Percentiles rank a stretch among this genome's conserved stretches.
phyloP scores from a whole-genome alignment of 1,284 basidiomycete species.

The Schizophyllum amplum region DNA sequence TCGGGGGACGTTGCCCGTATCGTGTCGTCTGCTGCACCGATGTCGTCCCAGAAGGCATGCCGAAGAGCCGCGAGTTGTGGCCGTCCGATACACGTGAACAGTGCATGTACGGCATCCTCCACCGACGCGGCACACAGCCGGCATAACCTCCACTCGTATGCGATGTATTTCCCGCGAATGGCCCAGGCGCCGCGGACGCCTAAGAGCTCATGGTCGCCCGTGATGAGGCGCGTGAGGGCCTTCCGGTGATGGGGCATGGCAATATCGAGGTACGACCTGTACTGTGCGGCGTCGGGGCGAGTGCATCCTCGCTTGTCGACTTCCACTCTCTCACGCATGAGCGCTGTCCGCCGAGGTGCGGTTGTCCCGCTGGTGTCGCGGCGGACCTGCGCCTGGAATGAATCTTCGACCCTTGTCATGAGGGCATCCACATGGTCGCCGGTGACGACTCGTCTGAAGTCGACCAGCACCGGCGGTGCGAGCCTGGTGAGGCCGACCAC shows the following conservation, averaged over 20 bases:
- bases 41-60: background rate
- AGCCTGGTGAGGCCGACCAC: background rate
- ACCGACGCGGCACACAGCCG: background rate
- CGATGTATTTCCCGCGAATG: background rate
- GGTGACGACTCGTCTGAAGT: background rate
- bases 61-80: background rate
- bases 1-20: background rate
- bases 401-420: background rate
- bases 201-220: constrained; percentile 2
- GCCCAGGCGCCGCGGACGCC: background rate
- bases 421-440: background rate
- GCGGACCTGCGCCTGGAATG: background rate
- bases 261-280: constrained; percentile 3
- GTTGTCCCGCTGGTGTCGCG: background rate
- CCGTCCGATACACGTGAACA: background rate
- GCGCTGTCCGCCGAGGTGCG: background rate
- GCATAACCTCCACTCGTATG: background rate
- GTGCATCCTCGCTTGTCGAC: background rate
- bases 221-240: background rate
- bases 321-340: background rate
- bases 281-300: background rate
- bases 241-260: background rate
- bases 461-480: background rate
- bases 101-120: constrained; percentile 1
- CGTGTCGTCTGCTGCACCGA: no score